These are phyloP conservation scores for Ceratocystis cubensis DNA, from an alignment of 2,329 filamentous ascomycete species.

Conservation along the genomic window DNA sequence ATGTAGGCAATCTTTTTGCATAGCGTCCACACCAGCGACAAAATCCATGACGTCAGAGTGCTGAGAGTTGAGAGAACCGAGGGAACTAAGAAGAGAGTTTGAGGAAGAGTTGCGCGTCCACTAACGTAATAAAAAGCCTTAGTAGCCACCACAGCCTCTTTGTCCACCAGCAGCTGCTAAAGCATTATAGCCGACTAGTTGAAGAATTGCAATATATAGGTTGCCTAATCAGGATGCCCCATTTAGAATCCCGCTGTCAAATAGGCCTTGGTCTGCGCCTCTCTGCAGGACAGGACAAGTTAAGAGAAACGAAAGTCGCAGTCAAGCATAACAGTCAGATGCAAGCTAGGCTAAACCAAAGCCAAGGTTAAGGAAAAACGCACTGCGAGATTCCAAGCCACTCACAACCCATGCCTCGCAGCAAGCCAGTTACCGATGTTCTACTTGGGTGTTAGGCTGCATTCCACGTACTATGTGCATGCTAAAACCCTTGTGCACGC, in stretches of 20 bases:
- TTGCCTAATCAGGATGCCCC: background rate
- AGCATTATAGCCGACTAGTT: background rate
- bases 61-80: background rate
- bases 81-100: no score
- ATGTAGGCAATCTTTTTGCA: no score
- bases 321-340: background rate
- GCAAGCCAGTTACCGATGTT: background rate
- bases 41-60: background rate
- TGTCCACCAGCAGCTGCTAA: background rate
- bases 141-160: background rate
- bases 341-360: background rate
- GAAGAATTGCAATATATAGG: background rate
- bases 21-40: background rate
- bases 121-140: background rate
- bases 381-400: background rate
- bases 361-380: background rate
- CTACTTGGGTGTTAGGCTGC: background rate
- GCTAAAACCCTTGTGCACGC: background rate
- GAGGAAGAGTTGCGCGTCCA: constrained; percentile 1
- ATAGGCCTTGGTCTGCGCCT: background rate
- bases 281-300: background rate
- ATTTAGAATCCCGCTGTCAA: constrained; percentile 1
- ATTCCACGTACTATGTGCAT: background rate
- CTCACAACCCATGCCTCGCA: background rate
- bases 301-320: background rate